Percentiles rank a stretch among this genome's conserved stretches.
Conservation (phyloP, 1,284 basidiomycete genomes). For the Meripilus lineatus region DNA sequence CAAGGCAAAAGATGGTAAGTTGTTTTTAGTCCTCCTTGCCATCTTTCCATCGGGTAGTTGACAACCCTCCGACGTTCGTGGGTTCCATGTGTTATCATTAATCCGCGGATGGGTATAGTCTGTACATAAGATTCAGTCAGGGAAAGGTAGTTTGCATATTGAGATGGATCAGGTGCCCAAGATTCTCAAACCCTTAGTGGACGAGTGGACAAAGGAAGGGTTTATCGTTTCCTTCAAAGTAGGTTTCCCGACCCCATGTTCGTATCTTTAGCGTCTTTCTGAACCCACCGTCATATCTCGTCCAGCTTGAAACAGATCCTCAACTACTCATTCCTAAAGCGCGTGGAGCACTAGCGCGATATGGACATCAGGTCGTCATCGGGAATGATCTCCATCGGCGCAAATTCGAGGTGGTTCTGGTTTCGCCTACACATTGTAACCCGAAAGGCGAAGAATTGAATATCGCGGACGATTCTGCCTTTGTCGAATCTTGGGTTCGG, state of each 20-base stretch:
- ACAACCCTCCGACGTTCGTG: neutral
- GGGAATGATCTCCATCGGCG: constrained; percentile 89
- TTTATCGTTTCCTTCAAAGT: constrained; percentile 98
- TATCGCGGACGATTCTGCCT: constrained; percentile 22
- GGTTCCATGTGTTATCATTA: too few relatives aligned
- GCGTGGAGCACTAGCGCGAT: constrained; percentile 80
- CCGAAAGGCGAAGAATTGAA: constrained; percentile 12
- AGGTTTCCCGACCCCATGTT: constrained; percentile 8
- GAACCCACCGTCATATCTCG: neutral
- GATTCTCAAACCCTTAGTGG: constrained; percentile 87
- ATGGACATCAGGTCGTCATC: constrained; percentile 97
- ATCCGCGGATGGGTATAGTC: constrained; percentile 47
- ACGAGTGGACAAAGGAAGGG: constrained; percentile 90
- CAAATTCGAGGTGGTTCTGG: constrained; percentile 91
- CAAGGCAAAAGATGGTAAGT: constrained; percentile 81
- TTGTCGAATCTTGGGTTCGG: constrained; percentile 70
- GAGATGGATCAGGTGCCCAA: constrained; percentile 99
- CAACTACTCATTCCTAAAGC: constrained; percentile 88
- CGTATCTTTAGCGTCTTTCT: constrained; percentile 9
- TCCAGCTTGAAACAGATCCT: constrained; percentile 89
- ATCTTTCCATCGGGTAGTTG: neutral
- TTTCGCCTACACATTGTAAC: constrained; percentile 37
- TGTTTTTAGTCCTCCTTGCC: constrained; percentile 1
- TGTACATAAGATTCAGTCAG: constrained; percentile 97
- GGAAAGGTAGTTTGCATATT: constrained; percentile 86